Conservation (phyloP, 73 alveolate species). For the Paramecium sexaurelia region DNA sequence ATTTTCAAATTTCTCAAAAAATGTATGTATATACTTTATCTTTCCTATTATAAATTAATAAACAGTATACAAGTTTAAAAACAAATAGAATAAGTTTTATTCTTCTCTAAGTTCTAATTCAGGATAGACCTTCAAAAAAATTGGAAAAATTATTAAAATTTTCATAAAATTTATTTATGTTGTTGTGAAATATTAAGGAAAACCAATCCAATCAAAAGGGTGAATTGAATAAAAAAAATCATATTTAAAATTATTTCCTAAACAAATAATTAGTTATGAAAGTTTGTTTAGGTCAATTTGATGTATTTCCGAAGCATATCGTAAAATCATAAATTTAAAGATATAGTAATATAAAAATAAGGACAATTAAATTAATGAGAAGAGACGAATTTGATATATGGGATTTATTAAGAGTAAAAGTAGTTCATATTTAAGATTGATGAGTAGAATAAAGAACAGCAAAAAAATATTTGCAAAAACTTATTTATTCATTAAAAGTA, state of each 20-base stretch:
- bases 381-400: slow-evolving; percentile 50
- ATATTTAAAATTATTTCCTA: background rate
- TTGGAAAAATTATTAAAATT: background rate
- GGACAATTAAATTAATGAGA: background rate
- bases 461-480: slow-evolving; percentile 86
- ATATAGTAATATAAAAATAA: slow-evolving; percentile 40
- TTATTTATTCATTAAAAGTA: slow-evolving; percentile 77
- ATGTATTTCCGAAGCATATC: slow-evolving; percentile 51
- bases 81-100: no score
- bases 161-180: background rate
- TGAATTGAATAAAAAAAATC: background rate
- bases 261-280: background rate
- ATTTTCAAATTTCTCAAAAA: no score
- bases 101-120: no score
- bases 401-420: slow-evolving; percentile 58
- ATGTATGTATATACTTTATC: no score
- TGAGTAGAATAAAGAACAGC: slow-evolving; percentile 77
- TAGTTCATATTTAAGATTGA: slow-evolving; percentile 59
- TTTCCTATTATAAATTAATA: no score
- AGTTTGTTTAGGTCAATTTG: slow-evolving; percentile 57
- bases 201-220: background rate
- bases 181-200: background rate
- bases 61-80: no score
- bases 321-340: slow-evolving; percentile 53
- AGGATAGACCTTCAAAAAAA: background rate